Conservation (phyloP, 345 rosid species). For the Nephelium lappaceum region DNA sequence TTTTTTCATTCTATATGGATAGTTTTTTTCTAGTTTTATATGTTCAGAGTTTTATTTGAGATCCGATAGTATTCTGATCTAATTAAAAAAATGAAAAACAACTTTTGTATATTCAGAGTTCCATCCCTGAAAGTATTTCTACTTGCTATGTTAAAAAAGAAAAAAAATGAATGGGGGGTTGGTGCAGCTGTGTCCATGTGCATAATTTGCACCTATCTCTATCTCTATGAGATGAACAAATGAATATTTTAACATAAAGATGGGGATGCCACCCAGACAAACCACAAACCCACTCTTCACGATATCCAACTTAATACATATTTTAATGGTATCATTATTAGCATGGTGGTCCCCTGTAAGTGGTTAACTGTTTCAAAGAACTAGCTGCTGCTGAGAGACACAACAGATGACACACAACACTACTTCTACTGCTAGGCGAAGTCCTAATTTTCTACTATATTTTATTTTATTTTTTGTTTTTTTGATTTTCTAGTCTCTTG, state of each 20-base stretch:
- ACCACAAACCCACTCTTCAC: not conserved
- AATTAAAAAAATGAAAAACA: too few species aligned
- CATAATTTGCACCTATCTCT: too few species aligned
- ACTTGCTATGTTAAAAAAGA: too few species aligned
- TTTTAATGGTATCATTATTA: not conserved
- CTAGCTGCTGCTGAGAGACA: not conserved
- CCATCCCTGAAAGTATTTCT: too few species aligned
- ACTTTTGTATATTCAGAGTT: too few species aligned
- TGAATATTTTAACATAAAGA: not conserved
- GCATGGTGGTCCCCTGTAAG: not conserved
- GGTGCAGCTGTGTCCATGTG: not conserved
- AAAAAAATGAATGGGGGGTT: too few species aligned
- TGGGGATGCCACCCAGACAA: not conserved
- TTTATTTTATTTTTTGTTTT: too few species aligned
- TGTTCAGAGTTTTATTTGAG: too few species aligned
- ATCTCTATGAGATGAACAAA: not conserved
- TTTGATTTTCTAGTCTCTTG: not conserved
- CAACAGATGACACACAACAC: not conserved
- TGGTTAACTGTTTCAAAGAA: conserved; percentile 4
- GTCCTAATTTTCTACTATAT: not conserved
- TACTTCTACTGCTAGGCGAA: not conserved
- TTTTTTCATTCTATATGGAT: too few species aligned
- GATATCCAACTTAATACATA: not conserved
- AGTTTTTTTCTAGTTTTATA: too few species aligned
- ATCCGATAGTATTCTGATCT: too few species aligned